Base-by-base conservation (phyloP, 2,329 filamentous ascomycete species). In the Aspergillus phoenicis region DNA sequence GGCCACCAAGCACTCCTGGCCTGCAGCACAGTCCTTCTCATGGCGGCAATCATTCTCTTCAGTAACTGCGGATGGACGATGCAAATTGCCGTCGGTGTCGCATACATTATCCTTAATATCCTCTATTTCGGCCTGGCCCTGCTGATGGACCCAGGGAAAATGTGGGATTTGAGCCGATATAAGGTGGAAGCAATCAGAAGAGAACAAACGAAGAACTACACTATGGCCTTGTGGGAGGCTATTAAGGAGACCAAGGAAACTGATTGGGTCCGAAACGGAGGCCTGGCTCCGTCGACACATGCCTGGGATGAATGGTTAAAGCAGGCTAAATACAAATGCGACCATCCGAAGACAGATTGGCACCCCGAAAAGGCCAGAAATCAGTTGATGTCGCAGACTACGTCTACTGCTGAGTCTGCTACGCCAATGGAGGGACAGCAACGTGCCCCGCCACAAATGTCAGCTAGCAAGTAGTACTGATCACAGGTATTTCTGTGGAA, bases 41-140 rank as follows among this genome's bases (percentile, higher is more conserved):
- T 89, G 86, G 69, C 84, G 5, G 81, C 83, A 1, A 84, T 89
- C 10, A 83, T 89, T 11, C 74, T 87, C n/a, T 73, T 89, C 39
- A 86, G 85, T 1, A 88, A 88, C 69, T 86, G 85, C 71, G 81
- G 80, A n/a, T 87, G 85, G 80, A 79, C 81, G 49, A 83, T 84
- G 62, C 86, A 89, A 71, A 80, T 84, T 8, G 82, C 85, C 11
- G 84, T 88, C 61, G 85, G 84, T 5, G 77, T 74, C 4, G 78
- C 81, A 1, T 89, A 89, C 64, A 84, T 89, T 59, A 64, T 83
- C 4, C 78, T 89, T 52, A 89, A 89, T 62, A 83, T 82, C 10
- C 70, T 84, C 0, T 88, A 87, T 70, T 89, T 85, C 85, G 76
- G 76, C 1, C 77, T 84, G 55, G 82, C 83, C 22, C 72, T 86